Evolutionary conservation across 2,329 filamentous ascomycete species (phyloP), one percentile per base, ranked within the genome.

Genomic region (Fusarium sp.): DNA sequence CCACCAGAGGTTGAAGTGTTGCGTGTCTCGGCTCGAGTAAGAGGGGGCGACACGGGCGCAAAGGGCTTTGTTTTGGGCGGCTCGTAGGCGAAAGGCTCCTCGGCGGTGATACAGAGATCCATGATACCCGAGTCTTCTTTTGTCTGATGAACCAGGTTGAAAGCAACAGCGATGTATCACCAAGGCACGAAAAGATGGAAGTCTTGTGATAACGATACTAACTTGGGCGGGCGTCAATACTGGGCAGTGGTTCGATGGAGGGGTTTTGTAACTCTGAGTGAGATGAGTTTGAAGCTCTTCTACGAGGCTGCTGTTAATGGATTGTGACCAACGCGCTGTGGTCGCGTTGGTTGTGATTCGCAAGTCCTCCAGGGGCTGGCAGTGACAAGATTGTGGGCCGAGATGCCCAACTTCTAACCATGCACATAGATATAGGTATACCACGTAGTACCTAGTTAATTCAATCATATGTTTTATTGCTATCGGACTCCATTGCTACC

Each of bases 61-160:
- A 76, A 76, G 9, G 69, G 68, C 25, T 75, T 75, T 12, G 56
- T 27, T 20, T 62, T 66, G 34, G 50, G 63, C 14, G 72, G 72
- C 22, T 67, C 58, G 22, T 56, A 73, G 40, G 59, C 51, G 38
- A 76, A 76, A n/a, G 74, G 74, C 20, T 76, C 73, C 25, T 75
- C 45, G 8, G 74, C 74, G 10, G 74, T 76, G 58, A 76, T 76
- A 56, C 73, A 75, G 27, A 76, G 66, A 43, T 76, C 74, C 74
- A 76, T 76, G 30, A 6, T 42, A 25, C 9, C 12, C 44, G 22
- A 12, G 32, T 18, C 34, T 30, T 40, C 15, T 20, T 30, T 27
- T 42, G 8, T 29, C 9, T 45, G 16, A 29, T 43, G 40, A 29
- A 20, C 11, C 40, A 60, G 7, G 8, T 30, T 57, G 43, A 50